A percentile compares a stretch with the other conserved stretches of the same genome.
Evolutionary conservation across 345 rosid species (phyloP).

Genomic region (Citropsis articulata): DNA sequence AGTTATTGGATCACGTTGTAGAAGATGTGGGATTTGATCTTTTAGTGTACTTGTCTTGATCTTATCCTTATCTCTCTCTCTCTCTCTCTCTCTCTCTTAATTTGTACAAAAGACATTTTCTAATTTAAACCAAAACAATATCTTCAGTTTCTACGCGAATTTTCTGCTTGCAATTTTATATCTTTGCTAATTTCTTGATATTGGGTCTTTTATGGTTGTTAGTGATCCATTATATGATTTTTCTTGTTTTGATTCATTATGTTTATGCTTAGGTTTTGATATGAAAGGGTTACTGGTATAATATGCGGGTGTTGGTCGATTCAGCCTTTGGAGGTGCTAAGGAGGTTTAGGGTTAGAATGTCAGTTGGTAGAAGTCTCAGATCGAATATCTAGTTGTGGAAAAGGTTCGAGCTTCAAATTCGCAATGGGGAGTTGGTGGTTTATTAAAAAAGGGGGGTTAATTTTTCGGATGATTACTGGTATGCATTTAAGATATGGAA

Average conservation of each 20-base stretch:
- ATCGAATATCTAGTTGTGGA: neutral
- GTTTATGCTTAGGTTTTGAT: neutral
- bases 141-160: neutral
- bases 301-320: neutral
- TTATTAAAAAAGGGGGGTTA: neutral
- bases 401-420: neutral
- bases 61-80: neutral
- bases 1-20: slow-evolving; percentile 7
- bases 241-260: neutral
- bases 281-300: neutral
- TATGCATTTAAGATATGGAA: neutral
- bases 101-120: slow-evolving; percentile 21
- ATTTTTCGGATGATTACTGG: neutral
- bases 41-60: slow-evolving; percentile 6
- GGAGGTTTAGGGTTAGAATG: neutral
- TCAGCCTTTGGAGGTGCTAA: no score
- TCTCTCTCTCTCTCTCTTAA: neutral
- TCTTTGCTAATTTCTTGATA: neutral
- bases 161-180: neutral
- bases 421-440: neutral
- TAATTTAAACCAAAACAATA: neutral
- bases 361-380: neutral
- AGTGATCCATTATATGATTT: neutral
- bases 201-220: neutral
- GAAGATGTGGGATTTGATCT: slow-evolving; percentile 20